phyloP scores from a whole-genome alignment of 306 rosid species.

The Malus sieversii region DNA sequence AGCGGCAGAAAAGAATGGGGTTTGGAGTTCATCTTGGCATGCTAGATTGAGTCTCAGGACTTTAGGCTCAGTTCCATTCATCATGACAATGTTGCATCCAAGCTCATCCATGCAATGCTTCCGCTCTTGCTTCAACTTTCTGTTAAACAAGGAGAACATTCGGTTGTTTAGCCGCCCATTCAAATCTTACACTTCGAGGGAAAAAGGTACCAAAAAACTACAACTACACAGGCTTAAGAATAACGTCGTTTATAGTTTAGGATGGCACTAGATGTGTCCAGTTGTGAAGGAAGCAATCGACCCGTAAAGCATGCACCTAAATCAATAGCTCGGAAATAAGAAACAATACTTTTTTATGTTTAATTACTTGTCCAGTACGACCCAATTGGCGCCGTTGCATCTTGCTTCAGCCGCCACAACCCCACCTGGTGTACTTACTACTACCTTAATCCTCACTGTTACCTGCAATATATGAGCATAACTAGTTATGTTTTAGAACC shows the following conservation, averaged over 20 bases:
- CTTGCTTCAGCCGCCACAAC: slow-evolving; percentile 89
- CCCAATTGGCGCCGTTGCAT: slow-evolving; percentile 81
- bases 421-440: slow-evolving; percentile 58
- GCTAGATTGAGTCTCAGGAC: slow-evolving; percentile 77
- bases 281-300: background rate
- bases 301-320: slow-evolving; percentile 1
- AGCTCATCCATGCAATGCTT: slow-evolving; percentile 86
- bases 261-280: background rate
- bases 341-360: slow-evolving; percentile 60
- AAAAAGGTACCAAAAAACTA: background rate
- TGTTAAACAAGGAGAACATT: slow-evolving; percentile 30
- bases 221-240: background rate
- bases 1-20: slow-evolving; percentile 70
- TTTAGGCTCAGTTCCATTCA: slow-evolving; percentile 76
- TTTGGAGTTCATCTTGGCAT: slow-evolving; percentile 58
- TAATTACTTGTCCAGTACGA: slow-evolving; percentile 98
- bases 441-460: slow-evolving; percentile 82
- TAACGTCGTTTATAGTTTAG: background rate
- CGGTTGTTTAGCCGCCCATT: background rate
- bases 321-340: slow-evolving; percentile 50
- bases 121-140: slow-evolving; percentile 84
- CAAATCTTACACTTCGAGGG: background rate
- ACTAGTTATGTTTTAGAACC: background rate
- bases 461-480: slow-evolving; percentile 48
- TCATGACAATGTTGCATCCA: slow-evolving; percentile 71